phyloP scores from a whole-genome alignment of 2,329 filamentous ascomycete species.

The Cordyceps pruinosa region DNA sequence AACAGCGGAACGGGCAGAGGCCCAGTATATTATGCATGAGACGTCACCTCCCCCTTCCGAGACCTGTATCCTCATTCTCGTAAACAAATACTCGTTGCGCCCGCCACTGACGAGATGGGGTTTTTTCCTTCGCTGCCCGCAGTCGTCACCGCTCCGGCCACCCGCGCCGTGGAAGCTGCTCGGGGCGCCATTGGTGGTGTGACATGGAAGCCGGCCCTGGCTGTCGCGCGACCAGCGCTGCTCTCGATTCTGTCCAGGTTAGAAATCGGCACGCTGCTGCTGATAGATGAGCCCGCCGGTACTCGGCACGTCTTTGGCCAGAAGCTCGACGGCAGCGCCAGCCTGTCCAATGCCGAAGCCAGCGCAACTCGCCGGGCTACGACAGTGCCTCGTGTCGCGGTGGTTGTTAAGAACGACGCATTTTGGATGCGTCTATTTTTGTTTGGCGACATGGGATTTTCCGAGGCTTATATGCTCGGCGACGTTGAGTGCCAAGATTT shows the following conservation, averaged over 20 bases:
- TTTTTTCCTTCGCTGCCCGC: slow-evolving; percentile 27
- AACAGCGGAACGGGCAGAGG: neutral
- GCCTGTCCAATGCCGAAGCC: slow-evolving; percentile 28
- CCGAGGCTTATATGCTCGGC: slow-evolving; percentile 66
- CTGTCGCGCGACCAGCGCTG: slow-evolving; percentile 39
- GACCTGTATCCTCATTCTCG: neutral
- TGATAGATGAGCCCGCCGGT: slow-evolving; percentile 40
- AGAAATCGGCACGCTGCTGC: slow-evolving; percentile 39
- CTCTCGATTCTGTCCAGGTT: slow-evolving; percentile 40
- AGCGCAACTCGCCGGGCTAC: slow-evolving; percentile 28
- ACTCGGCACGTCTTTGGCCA: slow-evolving; percentile 39
- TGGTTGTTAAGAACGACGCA: slow-evolving; percentile 56
- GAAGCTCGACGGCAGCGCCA: slow-evolving; percentile 32
- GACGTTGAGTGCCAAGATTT: slow-evolving; percentile 62
- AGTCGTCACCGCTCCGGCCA: slow-evolving; percentile 31
- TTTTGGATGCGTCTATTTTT: slow-evolving; percentile 65
- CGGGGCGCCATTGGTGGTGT: slow-evolving; percentile 37
- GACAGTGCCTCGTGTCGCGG: slow-evolving; percentile 39
- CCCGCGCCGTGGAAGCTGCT: slow-evolving; percentile 32
- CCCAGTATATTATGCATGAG: neutral
- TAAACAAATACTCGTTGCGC: neutral
- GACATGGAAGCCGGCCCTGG: slow-evolving; percentile 41
- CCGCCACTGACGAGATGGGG: neutral
- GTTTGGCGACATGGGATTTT: slow-evolving; percentile 70
- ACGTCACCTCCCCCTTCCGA: neutral